Base-by-base conservation (phyloP, 2,329 filamentous ascomycete genomes). In the Chaetomium sp. region DNA sequence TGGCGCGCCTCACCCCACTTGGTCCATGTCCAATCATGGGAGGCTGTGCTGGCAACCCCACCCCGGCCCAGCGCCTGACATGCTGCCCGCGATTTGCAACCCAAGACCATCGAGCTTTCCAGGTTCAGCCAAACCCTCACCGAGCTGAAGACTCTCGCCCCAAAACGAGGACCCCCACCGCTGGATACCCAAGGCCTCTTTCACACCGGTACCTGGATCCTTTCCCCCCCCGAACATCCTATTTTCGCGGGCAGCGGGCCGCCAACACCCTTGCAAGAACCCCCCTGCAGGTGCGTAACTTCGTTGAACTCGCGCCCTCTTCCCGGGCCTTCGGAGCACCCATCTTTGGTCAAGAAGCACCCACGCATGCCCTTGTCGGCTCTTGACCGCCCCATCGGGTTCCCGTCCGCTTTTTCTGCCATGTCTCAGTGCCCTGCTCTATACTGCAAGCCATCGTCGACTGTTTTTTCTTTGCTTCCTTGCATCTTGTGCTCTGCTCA, bases 331-430 rank as follows among this genome's bases (percentile, higher is more conserved):
- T 25, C 12, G 29, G 42, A 25, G 19, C 33, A 23, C 35, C 55
- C 7, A 57, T 35, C 29, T 45, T 10, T 47, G 23, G 16, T 58
- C 27, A n/a, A 38, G 29, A 21, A n/a, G 31, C n/a, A 13, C 53
- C 53, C 19, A 38, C 12, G 31, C n/a, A 25, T 29, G 19, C 29
- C 53, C 60, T 56, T 42, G 58, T 25, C 35, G 38, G 58, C 47
- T 54, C 65, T 67, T 68, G 65, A 70, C 68, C 68, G 67, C 69
- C 64, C 67, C 42, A 33, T 60, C 66, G 67, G 68, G 63, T 66
- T 60, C 64, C 49, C 59, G 64, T 51, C 64, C 59, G 59, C 54
- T 53, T 38, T 50, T 64, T 55, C 55, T 55, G 42, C 57, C 54
- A 16, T 60, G 63, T 68, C 49, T 66, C 47, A 55, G 16, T 59